These are phyloP conservation scores for Astrephomene gubernaculifera DNA, from an alignment of 139 green algal species.

Conservation along the genomic window DNA sequence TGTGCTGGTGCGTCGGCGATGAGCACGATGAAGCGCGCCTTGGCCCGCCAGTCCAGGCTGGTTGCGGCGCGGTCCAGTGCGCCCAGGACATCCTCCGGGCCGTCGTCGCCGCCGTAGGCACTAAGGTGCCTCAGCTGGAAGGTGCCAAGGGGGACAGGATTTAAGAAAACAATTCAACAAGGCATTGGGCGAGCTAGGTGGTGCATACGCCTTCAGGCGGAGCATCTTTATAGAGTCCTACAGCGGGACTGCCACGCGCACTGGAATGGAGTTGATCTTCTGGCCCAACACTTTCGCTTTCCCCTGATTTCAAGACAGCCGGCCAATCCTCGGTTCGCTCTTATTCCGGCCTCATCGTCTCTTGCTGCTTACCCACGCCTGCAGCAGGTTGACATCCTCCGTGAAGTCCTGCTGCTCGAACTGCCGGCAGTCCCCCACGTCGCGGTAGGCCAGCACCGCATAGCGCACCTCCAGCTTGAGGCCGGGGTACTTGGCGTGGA, in stretches of 20 bases:
- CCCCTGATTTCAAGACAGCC: no score
- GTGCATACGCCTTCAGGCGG: no score
- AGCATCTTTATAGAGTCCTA: no score
- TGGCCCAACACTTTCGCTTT: background rate
- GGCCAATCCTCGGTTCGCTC: no score
- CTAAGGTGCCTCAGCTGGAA: no score
- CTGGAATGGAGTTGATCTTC: background rate
- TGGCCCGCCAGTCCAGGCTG: conserved; percentile 49
- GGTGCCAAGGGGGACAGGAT: no score
- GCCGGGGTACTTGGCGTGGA: conserved; percentile 50
- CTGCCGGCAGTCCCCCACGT: conserved; percentile 51
- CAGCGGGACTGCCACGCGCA: background rate
- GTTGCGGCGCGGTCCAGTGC: conserved; percentile 45
- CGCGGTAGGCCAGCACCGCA: conserved; percentile 57
- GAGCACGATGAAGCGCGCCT: conserved; percentile 51
- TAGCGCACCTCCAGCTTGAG: conserved; percentile 47
- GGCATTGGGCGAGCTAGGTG: no score
- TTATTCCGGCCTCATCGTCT: no score
- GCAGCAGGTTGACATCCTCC: conserved; percentile 32
- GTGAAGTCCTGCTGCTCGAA: conserved; percentile 49
- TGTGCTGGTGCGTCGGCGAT: conserved; percentile 58
- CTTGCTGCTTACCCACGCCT: conserved; percentile 28
- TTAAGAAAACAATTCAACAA: no score
- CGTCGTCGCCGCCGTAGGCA: conserved; percentile 52
- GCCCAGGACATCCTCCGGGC: conserved; percentile 53